Evolutionary conservation across 352 stramenopile species (phyloP).

Genomic region (Peronospora farinosa): DNA sequence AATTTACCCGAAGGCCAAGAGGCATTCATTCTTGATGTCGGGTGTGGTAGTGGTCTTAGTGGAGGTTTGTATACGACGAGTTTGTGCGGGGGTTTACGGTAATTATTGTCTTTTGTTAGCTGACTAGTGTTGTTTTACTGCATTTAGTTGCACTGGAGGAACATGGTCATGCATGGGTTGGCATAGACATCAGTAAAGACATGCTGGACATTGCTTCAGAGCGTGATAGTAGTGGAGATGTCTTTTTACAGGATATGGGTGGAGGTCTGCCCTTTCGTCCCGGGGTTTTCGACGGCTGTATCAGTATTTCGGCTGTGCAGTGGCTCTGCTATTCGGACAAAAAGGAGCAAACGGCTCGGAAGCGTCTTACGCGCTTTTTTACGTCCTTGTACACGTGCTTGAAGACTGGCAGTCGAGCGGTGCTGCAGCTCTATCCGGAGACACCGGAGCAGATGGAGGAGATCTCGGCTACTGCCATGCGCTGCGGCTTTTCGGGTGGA

Average conservation of each 20-base stretch:
- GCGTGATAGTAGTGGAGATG: constrained; percentile 82
- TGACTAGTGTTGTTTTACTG: constrained; percentile 12
- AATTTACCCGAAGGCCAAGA: constrained; percentile 86
- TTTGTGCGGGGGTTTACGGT: background rate
- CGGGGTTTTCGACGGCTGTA: constrained; percentile 97
- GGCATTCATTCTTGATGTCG: constrained; percentile 93
- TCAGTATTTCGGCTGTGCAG: constrained; percentile 99
- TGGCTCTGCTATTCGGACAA: constrained; percentile 99
- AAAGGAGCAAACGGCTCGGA: constrained; percentile 90
- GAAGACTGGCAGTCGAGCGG: constrained; percentile 86
- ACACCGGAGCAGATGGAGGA: constrained; percentile 94
- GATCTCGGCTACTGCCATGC: constrained; percentile 86
- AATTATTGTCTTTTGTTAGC: background rate
- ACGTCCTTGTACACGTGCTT: constrained; percentile 87
- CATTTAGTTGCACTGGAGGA: constrained; percentile 76
- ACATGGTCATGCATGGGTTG: constrained; percentile 95
- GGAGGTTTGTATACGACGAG: constrained; percentile 50
- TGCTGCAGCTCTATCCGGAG: constrained; percentile 99
- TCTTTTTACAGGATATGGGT: constrained; percentile 96
- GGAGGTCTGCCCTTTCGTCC: constrained; percentile 96
- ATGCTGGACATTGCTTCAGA: constrained; percentile 99
- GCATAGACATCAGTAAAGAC: constrained; percentile 96
- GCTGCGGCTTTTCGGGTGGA: constrained; percentile 90
- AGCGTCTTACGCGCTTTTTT: constrained; percentile 96
- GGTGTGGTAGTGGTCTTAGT: constrained; percentile 94